Evolutionary conservation across 1,284 basidiomycete genomes (phyloP).

Genomic region (Malassezia nana): DNA sequence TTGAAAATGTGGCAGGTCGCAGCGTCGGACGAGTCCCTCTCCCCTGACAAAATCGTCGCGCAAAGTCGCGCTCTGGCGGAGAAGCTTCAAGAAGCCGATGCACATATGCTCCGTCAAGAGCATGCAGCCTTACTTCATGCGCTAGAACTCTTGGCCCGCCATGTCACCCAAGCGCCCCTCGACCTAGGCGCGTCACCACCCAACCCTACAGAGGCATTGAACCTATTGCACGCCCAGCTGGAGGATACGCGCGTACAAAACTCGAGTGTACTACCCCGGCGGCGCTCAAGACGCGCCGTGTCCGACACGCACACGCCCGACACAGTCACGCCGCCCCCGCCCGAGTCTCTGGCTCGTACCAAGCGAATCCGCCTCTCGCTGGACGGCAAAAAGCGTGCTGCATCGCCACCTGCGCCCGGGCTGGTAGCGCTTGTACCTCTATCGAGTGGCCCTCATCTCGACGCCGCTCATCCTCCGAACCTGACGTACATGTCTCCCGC

Average conservation of each 20-base stretch:
- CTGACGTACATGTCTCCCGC: constrained; percentile 17
- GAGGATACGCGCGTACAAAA: neutral
- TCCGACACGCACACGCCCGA: neutral
- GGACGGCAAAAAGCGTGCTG: neutral
- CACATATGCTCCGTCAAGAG: constrained; percentile 21
- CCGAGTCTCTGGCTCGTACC: neutral
- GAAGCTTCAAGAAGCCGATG: neutral
- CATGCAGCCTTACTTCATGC: constrained; percentile 39
- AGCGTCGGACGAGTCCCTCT: constrained; percentile 1
- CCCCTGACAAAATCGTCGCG: neutral
- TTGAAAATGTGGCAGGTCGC: constrained; percentile 9
- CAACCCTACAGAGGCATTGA: constrained; percentile 29
- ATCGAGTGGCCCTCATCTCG: constrained; percentile 3
- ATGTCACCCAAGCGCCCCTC: constrained; percentile 36
- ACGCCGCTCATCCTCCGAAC: neutral
- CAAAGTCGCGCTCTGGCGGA: neutral
- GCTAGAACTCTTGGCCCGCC: constrained; percentile 37
- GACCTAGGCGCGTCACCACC: constrained; percentile 27
- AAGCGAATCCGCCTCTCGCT: neutral
- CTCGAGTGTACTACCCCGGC: neutral
- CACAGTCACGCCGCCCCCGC: neutral
- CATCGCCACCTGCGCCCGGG: neutral
- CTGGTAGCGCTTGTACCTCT: neutral
- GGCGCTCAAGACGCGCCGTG: neutral
- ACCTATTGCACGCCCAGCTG: constrained; percentile 23